These are phyloP conservation scores for Cladosporium sp. DNA, from an alignment of 2,329 filamentous ascomycete genomes.

Conservation along the genomic window DNA sequence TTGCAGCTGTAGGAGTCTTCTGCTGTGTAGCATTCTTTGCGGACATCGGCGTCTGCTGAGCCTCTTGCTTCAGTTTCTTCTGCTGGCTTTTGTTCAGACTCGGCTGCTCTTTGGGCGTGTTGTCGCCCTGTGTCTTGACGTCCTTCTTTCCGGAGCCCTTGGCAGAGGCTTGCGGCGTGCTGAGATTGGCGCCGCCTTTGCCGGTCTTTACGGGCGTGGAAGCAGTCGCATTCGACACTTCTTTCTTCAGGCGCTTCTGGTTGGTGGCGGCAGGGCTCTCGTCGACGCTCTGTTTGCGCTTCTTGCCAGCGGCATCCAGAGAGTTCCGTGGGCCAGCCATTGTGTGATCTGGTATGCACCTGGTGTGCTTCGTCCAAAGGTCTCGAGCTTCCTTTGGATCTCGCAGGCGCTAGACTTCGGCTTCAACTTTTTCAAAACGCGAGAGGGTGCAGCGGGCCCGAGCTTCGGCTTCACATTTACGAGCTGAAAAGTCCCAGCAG, in stretches of 20 bases:
- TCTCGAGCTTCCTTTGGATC: not conserved
- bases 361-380: not conserved
- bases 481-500: too few species aligned
- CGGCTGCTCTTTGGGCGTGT: constrained; percentile 3
- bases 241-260: constrained; percentile 11
- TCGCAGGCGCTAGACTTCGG: not conserved
- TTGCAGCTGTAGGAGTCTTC: not conserved
- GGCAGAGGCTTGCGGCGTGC: not conserved
- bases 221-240: not conserved
- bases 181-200: not conserved
- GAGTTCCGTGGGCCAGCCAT: constrained; percentile 7
- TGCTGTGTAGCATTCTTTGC: not conserved
- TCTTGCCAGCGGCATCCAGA: constrained; percentile 8
- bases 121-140: not conserved
- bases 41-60: constrained; percentile 1
- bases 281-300: constrained; percentile 12
- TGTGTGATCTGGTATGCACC: not conserved
- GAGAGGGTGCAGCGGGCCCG: not conserved
- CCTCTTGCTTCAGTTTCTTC: constrained; percentile 8
- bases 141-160: constrained; percentile 5
- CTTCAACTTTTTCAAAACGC: constrained; percentile 1
- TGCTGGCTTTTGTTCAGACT: constrained; percentile 7
- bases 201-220: not conserved
- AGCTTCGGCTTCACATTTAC: not conserved
- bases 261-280: constrained; percentile 12